Evolutionary conservation across 2,329 filamentous ascomycete genomes (phyloP).

Genomic region (Alternaria arborescens): DNA sequence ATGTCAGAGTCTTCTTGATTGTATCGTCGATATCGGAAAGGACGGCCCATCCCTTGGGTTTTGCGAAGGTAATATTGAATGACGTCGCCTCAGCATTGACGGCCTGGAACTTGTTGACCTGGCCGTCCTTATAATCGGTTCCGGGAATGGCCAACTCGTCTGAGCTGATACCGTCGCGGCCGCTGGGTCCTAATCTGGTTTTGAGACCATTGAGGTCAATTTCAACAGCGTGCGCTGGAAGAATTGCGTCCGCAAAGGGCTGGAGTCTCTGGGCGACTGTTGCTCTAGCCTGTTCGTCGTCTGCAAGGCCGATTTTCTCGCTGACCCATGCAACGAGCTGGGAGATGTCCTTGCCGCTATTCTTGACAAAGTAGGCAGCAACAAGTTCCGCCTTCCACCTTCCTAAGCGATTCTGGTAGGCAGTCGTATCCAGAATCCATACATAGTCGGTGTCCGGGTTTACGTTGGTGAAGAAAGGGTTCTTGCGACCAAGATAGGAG

Average conservation of each 20-base stretch:
- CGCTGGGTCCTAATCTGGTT: constrained; percentile 69
- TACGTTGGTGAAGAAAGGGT: constrained; percentile 56
- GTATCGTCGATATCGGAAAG: constrained; percentile 95
- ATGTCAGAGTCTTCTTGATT: constrained; percentile 88
- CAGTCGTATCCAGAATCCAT: constrained; percentile 92
- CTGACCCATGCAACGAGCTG: constrained; percentile 75
- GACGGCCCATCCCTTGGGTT: constrained; percentile 81
- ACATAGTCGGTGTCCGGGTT: constrained; percentile 73
- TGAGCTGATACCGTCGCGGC: constrained; percentile 74
- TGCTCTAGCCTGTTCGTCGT: constrained; percentile 59
- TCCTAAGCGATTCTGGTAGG: constrained; percentile 65
- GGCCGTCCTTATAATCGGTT: constrained; percentile 49
- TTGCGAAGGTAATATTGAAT: constrained; percentile 77
- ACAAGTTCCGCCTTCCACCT: constrained; percentile 85
- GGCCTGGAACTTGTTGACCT: constrained; percentile 41
- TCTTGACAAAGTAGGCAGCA: constrained; percentile 78
- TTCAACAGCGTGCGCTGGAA: constrained; percentile 73
- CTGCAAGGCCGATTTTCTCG: constrained; percentile 70
- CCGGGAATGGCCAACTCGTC: constrained; percentile 63
- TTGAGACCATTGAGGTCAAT: constrained; percentile 63
- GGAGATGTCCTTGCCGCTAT: constrained; percentile 72
- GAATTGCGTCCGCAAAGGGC: constrained; percentile 80
- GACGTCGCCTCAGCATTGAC: constrained; percentile 55
- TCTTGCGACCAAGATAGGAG: constrained; percentile 50
- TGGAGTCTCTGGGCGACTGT: constrained; percentile 73